phyloP scores from a whole-genome alignment of 2,329 filamentous ascomycete genomes.

The Tympanopsis confertula region DNA sequence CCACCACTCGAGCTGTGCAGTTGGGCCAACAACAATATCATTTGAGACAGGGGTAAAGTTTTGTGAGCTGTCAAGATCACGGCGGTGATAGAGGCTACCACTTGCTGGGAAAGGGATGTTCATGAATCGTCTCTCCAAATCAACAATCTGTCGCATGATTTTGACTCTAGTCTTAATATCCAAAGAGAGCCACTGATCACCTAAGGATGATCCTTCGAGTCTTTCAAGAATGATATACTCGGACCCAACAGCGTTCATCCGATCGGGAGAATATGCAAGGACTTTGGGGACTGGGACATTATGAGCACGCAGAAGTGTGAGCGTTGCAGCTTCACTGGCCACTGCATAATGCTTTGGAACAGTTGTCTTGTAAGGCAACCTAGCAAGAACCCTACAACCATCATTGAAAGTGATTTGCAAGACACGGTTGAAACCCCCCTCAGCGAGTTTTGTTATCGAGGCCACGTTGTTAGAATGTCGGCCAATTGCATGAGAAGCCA shows the following conservation, averaged over 20 bases:
- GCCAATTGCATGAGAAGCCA: background rate
- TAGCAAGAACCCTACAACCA: slow-evolving; percentile 12
- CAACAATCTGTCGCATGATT: background rate
- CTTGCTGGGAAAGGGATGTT: background rate
- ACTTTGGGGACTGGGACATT: slow-evolving; percentile 21
- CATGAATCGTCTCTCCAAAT: background rate
- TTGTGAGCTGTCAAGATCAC: background rate
- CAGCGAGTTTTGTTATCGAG: slow-evolving; percentile 9
- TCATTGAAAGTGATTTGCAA: slow-evolving; percentile 13
- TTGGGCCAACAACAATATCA: slow-evolving; percentile 11
- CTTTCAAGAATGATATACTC: slow-evolving; percentile 25
- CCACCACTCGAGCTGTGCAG: slow-evolving; percentile 12
- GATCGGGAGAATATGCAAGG: slow-evolving; percentile 17
- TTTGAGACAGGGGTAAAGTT: background rate
- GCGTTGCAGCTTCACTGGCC: slow-evolving; percentile 23
- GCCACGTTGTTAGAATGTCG: background rate
- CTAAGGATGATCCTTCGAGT: slow-evolving; percentile 17
- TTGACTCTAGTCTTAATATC: background rate
- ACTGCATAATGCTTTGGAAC: slow-evolving; percentile 13
- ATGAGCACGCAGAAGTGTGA: slow-evolving; percentile 16
- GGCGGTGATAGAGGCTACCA: background rate
- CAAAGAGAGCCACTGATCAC: slow-evolving; percentile 16
- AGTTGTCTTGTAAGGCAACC: slow-evolving; percentile 12
- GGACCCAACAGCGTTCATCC: slow-evolving; percentile 20
- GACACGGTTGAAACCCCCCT: slow-evolving; percentile 13